Evolutionary conservation across 2,329 filamentous ascomycete species (phyloP).

Genomic region (Stagonosporopsis chrysanthemi): DNA sequence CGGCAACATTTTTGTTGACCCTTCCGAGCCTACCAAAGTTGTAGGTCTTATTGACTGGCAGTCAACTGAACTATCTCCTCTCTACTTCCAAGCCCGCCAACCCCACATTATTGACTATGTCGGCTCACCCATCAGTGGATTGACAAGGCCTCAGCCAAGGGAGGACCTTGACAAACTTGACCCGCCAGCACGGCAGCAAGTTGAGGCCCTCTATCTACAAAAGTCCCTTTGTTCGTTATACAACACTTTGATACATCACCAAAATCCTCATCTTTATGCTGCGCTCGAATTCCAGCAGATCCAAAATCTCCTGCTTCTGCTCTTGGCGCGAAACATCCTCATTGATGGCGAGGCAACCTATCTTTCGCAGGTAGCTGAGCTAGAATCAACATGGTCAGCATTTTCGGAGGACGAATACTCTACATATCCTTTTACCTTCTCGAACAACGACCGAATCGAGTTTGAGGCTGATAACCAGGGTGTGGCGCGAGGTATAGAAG

Average conservation of each 20-base stretch:
- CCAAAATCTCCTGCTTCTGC: constrained; percentile 36
- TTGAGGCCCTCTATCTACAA: constrained; percentile 32
- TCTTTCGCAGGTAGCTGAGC: constrained; percentile 31
- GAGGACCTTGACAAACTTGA: constrained; percentile 34
- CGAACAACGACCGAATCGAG: constrained; percentile 26
- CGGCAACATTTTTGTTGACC: constrained; percentile 50
- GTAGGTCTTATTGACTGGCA: constrained; percentile 50
- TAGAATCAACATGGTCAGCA: constrained; percentile 35
- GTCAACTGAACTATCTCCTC: constrained; percentile 43
- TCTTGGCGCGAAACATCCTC: constrained; percentile 44
- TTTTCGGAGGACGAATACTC: constrained; percentile 28
- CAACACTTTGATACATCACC: constrained; percentile 28
- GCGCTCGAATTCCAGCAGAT: constrained; percentile 45
- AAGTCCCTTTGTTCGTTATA: constrained; percentile 6
- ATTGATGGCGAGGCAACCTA: constrained; percentile 47
- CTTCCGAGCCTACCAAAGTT: constrained; percentile 40
- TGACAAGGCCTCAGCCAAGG: constrained; percentile 38
- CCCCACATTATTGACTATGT: constrained; percentile 47
- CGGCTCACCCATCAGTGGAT: constrained; percentile 35
- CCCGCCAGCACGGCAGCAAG: constrained; percentile 27
- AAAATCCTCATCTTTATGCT: constrained; percentile 36
- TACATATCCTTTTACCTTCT: constrained; percentile 32
- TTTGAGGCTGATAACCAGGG: constrained; percentile 38
- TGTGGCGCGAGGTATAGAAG: constrained; percentile 34
- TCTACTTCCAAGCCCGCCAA: constrained; percentile 47